Evolutionary conservation across 768 basidiomycete species (phyloP), one percentile per base, ranked within the genome.

Genomic region (Lactarius evosmus): DNA sequence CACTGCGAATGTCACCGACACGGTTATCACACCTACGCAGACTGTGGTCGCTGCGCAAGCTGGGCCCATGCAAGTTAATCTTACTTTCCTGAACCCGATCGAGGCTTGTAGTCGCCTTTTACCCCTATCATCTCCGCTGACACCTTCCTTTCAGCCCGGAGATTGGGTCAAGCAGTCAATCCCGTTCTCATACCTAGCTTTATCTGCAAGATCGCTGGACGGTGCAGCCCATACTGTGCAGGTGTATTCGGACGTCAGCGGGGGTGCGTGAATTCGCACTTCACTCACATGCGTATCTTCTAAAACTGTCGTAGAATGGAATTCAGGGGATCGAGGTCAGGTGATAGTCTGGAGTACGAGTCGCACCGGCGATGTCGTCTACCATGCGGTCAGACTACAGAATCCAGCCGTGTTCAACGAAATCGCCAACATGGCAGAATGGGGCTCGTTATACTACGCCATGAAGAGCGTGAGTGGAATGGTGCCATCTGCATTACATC

Each of bases 181-280:
- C 5, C 77, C 78, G 8, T 78, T 78, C 68, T 74, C 77, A 12
- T 79, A 79, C 57, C 49, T 79, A 16, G 67, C 72, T 7, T 60
- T 79, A 9, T 65, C 70, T 12, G 76, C 72, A 7, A 56, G 29
- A 7, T 69, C 77, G 0, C 67, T 68, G 19, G 77, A 79, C 59
- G 75, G 73, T 12, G 63, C 65, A n/a, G 32, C 70, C 14, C 78
- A 79, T 61, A 4, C 25, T 14, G 73, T 77, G 12, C 74, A 78
- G 59, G 69, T 79, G 4, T 79, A 78, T 62, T 73, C 77, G 0
- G 78, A 79, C 60, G 74, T 79, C 52, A 77, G 73, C 54, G 76
- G 70, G 65, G 77, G 76, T 76, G 44, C 22, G 65, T 61, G 17
- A 4, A 4, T 14, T 58, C 27, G 14, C 32, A n/a, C 36, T 38